phyloP scores from a whole-genome alignment of 768 basidiomycete genomes.

The Daedaleopsis nitida region DNA sequence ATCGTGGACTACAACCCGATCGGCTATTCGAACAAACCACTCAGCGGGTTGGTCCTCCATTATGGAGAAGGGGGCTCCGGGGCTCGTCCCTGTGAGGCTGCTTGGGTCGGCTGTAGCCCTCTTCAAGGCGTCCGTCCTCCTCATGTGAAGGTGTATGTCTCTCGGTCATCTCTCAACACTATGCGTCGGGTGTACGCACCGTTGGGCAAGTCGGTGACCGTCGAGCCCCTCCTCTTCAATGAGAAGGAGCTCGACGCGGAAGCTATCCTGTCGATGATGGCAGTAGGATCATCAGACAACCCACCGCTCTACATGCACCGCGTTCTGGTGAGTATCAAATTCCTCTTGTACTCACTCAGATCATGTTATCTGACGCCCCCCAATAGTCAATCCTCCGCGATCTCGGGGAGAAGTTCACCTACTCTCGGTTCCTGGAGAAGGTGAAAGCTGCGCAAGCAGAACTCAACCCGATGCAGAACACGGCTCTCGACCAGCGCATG shows the following conservation, averaged over 20 bases:
- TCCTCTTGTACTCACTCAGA: background rate
- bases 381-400: constrained; percentile 59
- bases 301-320: constrained; percentile 73
- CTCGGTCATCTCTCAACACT: constrained; percentile 51
- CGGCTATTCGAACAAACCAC: constrained; percentile 53
- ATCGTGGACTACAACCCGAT: constrained; percentile 51
- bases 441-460: constrained; percentile 48
- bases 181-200: background rate
- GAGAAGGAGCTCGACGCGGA: constrained; percentile 67
- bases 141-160: constrained; percentile 38
- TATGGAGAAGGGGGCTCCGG: constrained; percentile 66
- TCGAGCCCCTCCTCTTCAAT: constrained; percentile 56
- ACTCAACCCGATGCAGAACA: constrained; percentile 58
- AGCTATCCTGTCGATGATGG: constrained; percentile 77
- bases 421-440: constrained; percentile 47
- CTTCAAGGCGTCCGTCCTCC: constrained; percentile 48
- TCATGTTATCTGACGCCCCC: background rate
- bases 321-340: constrained; percentile 49
- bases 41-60: constrained; percentile 68
- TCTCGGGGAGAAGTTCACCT: constrained; percentile 61
- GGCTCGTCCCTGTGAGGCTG: constrained; percentile 65
- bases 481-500: constrained; percentile 64
- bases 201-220: constrained; percentile 44
- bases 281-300: constrained; percentile 58
- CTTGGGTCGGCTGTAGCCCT: constrained; percentile 66